These are phyloP conservation scores for Urochloa ruziziensis DNA, from an alignment of 176 grass and related monocot genomes.

Conservation along the genomic window DNA sequence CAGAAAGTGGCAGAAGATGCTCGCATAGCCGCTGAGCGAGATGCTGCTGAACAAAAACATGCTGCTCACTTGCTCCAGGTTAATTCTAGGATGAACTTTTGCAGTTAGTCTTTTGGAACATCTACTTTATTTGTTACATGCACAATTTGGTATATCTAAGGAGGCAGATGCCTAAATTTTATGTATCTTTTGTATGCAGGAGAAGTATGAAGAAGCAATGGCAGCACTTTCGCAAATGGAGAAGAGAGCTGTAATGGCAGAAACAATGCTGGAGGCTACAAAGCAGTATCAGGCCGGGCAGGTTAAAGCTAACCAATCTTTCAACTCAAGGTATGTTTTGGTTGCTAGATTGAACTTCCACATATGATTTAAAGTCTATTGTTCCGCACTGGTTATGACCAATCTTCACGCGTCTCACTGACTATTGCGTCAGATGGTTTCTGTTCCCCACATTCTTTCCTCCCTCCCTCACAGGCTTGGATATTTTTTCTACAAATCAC, in stretches of 20 bases:
- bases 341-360: conserved; percentile 3
- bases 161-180: conserved; percentile 27
- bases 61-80: conserved; percentile 84
- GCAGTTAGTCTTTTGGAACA: conserved; percentile 11
- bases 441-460: not conserved
- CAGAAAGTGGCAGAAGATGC: conserved; percentile 95
- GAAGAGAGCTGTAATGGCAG: conserved; percentile 94
- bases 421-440: conserved; percentile 22
- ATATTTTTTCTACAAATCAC: not conserved
- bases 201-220: conserved; percentile 79
- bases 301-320: conserved; percentile 73
- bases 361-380: not conserved
- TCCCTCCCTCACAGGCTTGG: not conserved
- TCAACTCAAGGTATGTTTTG: conserved; percentile 64
- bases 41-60: conserved; percentile 82
- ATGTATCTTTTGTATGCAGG: conserved; percentile 42
- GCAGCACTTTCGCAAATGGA: conserved; percentile 70
- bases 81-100: conserved; percentile 26
- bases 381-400: not conserved
- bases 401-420: not conserved
- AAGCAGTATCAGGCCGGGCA: conserved; percentile 89
- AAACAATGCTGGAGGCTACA: conserved; percentile 92
- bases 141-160: conserved; percentile 15
- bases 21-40: conserved; percentile 72
- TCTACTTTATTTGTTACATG: conserved; percentile 13